Base-by-base conservation (phyloP, 1,284 basidiomycete species). In the Anthracocystis panici-leucophaei region DNA sequence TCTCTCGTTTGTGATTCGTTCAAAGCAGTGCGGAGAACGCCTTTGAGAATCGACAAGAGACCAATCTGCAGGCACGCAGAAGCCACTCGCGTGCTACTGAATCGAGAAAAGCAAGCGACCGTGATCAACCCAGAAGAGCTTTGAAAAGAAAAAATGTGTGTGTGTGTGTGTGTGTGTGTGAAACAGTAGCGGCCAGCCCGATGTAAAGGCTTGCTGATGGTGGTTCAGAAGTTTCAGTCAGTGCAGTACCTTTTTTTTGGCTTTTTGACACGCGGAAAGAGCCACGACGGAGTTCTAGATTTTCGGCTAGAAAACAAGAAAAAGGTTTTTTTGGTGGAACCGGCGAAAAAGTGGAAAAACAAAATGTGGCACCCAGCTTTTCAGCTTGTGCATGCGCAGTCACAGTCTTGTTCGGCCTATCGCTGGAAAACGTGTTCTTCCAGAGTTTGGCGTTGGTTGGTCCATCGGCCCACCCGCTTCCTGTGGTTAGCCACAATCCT, bases 361-460 rank as follows among this genome's bases (percentile, higher is more conserved):
- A 27, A 53, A 53, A 5, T 9, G 38, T 27, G 38, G 51, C 35
- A 54, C 52, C 40, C 52, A 54, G 52, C 52, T 54, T 54, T 54
- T 23, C 20, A 9, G 1, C 35, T 21, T 9, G 8, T 12, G 12
- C 35, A 5, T 10, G 7, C 12, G 8, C 8, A 33, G 8, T 11
- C 33, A 11, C 33, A 33, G 33, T 9, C 12, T 33, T 11, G 33
- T 33, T 40, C 38, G 51, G 38, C 52, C 52, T 42, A 54, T 54
- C 52, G 40, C 46, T 58, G 29, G 57, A 55, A 55, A 69, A 69
- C 66, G 66, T 69, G 66, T 54, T 69, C 66, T 25, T 48, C 48
- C 14, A 38, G 49, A 57, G 21, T 67, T 57, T 33, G 56, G 56
- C 52, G 27, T 20, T 69, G 66, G 66, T 69, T 69, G 60, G 60